These are phyloP conservation scores for Auxenochlorella pyrenoidosa DNA, from an alignment of 139 green algal genomes.

Conservation along the genomic window DNA sequence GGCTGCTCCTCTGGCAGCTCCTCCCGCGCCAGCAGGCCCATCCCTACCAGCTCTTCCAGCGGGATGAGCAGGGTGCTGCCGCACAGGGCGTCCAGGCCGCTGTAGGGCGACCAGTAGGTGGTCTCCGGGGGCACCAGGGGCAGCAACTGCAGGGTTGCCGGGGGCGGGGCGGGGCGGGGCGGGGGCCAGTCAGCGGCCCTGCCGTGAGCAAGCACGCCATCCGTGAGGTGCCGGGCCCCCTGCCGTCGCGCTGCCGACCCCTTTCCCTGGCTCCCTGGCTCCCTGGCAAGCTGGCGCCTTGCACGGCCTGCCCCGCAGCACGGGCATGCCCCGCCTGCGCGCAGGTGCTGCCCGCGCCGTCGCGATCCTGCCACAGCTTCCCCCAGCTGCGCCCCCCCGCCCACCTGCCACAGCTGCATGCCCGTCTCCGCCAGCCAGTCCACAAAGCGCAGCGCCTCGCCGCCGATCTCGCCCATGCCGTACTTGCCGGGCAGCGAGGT, in stretches of 20 bases:
- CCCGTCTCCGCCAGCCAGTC: conserved; percentile 88
- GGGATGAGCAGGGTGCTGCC: conserved; percentile 94
- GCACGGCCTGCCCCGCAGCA: no score
- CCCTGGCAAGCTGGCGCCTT: no score
- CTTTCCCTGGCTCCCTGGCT: no score
- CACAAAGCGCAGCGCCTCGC: conserved; percentile 82
- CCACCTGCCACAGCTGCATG: conserved; percentile 74
- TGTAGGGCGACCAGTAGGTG: conserved; percentile 95
- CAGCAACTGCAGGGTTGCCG: conserved; percentile 84
- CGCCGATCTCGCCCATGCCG: conserved; percentile 90
- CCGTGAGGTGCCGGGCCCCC: no score
- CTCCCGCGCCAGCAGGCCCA: conserved; percentile 78
- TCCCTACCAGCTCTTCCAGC: conserved; percentile 84
- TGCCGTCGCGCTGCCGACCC: no score
- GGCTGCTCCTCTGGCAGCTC: conserved; percentile 61
- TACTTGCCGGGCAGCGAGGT: conserved; percentile 92
- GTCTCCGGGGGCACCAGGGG: conserved; percentile 94
- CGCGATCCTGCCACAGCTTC: not conserved
- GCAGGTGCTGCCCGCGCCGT: no score
- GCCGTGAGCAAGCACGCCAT: no score
- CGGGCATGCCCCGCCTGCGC: no score
- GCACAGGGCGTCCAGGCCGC: conserved; percentile 90
- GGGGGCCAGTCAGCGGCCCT: no score
- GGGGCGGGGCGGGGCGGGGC: not conserved
- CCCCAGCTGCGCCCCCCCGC: not conserved